phyloP scores from a whole-genome alignment of 2,329 filamentous ascomycete genomes.

The Hymenoscyphus fraxineus region DNA sequence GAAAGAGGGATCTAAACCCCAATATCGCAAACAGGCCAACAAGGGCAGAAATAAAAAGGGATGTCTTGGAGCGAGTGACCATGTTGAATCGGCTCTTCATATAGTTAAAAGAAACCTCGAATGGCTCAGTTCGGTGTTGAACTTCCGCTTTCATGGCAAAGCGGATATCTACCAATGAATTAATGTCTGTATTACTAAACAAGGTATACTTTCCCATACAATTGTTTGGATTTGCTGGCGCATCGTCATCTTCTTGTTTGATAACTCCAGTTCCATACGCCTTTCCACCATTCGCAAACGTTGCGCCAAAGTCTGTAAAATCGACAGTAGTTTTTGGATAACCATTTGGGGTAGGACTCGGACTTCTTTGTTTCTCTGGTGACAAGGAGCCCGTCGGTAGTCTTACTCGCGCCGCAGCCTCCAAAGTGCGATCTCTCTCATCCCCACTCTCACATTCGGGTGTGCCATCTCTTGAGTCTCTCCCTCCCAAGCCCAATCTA shows the following conservation, averaged over 20 bases:
- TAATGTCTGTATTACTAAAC: constrained; percentile 18
- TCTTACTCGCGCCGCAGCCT: constrained; percentile 34
- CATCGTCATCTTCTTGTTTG: constrained; percentile 27
- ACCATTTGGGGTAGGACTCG: constrained; percentile 44
- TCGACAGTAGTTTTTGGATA: constrained; percentile 35
- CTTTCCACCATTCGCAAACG: not conserved
- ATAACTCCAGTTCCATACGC: constrained; percentile 35
- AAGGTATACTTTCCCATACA: constrained; percentile 40
- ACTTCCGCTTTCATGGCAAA: constrained; percentile 86
- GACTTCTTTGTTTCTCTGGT: constrained; percentile 53
- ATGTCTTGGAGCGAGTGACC: constrained; percentile 67
- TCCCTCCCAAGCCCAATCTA: constrained; percentile 52
- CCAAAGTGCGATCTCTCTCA: constrained; percentile 38
- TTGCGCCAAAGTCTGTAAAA: constrained; percentile 22
- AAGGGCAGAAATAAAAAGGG: constrained; percentile 58
- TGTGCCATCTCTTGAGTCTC: constrained; percentile 53
- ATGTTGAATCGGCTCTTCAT: constrained; percentile 56
- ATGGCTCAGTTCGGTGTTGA: constrained; percentile 79
- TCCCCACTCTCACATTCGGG: constrained; percentile 57
- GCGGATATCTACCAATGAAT: constrained; percentile 65
- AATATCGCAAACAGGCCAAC: constrained; percentile 62
- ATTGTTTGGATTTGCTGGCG: constrained; percentile 42
- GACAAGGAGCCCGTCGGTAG: constrained; percentile 50
- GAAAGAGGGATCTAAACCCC: constrained; percentile 61
- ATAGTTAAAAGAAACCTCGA: constrained; percentile 67